phyloP scores from a whole-genome alignment of 768 basidiomycete genomes.

The Boletus subparvulus region DNA sequence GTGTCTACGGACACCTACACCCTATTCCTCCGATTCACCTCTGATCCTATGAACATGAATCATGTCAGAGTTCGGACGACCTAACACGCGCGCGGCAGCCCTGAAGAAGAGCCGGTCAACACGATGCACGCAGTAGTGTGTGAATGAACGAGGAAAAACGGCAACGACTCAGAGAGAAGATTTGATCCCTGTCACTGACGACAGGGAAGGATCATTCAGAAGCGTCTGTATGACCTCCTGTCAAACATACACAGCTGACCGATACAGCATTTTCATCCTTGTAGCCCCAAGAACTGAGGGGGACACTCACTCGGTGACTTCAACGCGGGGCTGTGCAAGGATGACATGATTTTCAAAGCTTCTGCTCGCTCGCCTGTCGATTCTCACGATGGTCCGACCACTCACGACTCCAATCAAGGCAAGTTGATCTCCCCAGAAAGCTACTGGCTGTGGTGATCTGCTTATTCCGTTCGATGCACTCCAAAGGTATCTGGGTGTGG shows the following conservation, averaged over 20 bases:
- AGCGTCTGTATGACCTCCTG: conserved; percentile 30
- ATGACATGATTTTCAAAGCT: background rate
- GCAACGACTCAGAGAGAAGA: conserved; percentile 36
- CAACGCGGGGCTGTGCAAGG: background rate
- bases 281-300: background rate
- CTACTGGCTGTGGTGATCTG: too few relatives aligned
- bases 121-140: background rate
- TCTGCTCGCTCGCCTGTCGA: background rate
- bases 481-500: background rate
- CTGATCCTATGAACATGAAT: background rate
- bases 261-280: conserved; percentile 29
- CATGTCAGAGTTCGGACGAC: background rate
- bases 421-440: background rate
- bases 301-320: conserved; percentile 7
- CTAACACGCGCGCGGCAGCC: background rate
- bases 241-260: conserved; percentile 13
- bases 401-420: background rate
- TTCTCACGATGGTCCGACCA: conserved; percentile 1
- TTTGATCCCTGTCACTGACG: conserved; percentile 14
- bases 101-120: conserved; percentile 14
- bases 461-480: background rate
- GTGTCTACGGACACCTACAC: background rate
- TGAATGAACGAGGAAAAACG: background rate
- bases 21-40: background rate
- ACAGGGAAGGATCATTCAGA: conserved; percentile 27